Evolutionary conservation across 495 filamentous ascomycete species (phyloP).

Genomic region (Thozetella sp.): DNA sequence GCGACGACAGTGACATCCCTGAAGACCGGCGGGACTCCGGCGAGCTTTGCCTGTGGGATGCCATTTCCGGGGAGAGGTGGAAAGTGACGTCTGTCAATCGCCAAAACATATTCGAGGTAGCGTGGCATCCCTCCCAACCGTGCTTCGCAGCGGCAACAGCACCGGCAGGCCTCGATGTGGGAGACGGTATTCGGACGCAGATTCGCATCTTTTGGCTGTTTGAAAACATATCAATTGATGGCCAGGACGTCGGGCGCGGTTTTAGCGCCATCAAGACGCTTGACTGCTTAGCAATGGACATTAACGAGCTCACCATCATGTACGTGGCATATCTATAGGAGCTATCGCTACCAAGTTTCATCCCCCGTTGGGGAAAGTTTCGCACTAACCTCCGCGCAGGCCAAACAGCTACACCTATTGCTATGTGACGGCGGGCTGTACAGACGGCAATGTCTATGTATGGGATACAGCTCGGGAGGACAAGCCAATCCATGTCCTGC

Average conservation of each 20-base stretch:
- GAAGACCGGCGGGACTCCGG: conserved; percentile 55
- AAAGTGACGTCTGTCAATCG: conserved; percentile 51
- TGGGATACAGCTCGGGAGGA: conserved; percentile 73
- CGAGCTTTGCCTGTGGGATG: conserved; percentile 75
- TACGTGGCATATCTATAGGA: no score
- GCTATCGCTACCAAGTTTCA: background rate
- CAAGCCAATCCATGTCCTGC: conserved; percentile 63
- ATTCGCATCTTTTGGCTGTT: conserved; percentile 43
- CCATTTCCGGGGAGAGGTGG: conserved; percentile 46
- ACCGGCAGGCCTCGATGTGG: conserved; percentile 41
- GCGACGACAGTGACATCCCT: conserved; percentile 55
- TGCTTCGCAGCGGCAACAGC: conserved; percentile 66
- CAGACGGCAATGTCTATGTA: conserved; percentile 78
- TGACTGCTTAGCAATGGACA: conserved; percentile 80
- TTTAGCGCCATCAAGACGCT: conserved; percentile 41
- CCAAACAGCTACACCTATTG: conserved; percentile 42
- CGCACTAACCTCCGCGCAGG: conserved; percentile 35
- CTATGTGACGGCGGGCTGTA: conserved; percentile 82
- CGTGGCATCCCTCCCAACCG: conserved; percentile 69
- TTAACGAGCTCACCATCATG: conserved; percentile 79
- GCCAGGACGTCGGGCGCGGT: conserved; percentile 25
- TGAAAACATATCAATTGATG: conserved; percentile 9
- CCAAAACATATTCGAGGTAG: conserved; percentile 78
- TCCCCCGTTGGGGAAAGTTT: no score
- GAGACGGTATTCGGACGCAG: conserved; percentile 45